Conservation (phyloP, 371 early-diverging fungal species). For the Mortierella sp. region DNA sequence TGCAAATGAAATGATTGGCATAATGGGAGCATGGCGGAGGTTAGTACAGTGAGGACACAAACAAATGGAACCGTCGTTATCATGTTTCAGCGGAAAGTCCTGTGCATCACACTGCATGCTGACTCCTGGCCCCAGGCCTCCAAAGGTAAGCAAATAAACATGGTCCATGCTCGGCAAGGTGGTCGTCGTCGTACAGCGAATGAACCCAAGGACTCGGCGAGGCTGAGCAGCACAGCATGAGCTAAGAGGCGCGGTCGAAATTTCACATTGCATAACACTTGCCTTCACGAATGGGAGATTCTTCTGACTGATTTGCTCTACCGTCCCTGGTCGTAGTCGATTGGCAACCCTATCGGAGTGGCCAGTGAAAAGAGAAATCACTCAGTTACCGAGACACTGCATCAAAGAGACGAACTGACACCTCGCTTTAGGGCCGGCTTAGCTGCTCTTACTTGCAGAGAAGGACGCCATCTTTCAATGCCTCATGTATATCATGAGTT, state of each 20-base stretch:
- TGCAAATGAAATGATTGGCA: constrained; percentile 7
- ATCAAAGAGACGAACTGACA: neutral
- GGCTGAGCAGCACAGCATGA: too few relatives aligned
- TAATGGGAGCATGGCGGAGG: constrained; percentile 5
- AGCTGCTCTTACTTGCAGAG: constrained; percentile 74
- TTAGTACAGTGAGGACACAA: too few relatives aligned
- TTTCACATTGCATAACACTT: constrained; percentile 14
- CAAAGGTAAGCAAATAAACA: neutral
- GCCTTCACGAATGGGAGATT: constrained; percentile 82
- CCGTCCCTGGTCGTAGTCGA: constrained; percentile 75
- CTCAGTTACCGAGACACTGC: constrained; percentile 1
- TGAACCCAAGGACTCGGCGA: too few relatives aligned
- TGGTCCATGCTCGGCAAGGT: too few relatives aligned
- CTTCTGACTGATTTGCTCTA: constrained; percentile 74
- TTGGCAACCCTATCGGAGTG: constrained; percentile 69
- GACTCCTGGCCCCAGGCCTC: too few relatives aligned
- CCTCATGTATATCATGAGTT: constrained; percentile 60
- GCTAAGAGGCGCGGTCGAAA: too few relatives aligned
- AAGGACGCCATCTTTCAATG: constrained; percentile 81
- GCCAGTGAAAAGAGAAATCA: neutral
- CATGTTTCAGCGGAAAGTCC: too few relatives aligned
- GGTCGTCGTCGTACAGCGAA: too few relatives aligned
- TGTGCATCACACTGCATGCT: too few relatives aligned
- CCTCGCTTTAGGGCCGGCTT: neutral
- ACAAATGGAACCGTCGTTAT: too few relatives aligned